Base-by-base conservation (phyloP, 805 yeast species). In the Cyberlindnera xishuangbannaensis region DNA sequence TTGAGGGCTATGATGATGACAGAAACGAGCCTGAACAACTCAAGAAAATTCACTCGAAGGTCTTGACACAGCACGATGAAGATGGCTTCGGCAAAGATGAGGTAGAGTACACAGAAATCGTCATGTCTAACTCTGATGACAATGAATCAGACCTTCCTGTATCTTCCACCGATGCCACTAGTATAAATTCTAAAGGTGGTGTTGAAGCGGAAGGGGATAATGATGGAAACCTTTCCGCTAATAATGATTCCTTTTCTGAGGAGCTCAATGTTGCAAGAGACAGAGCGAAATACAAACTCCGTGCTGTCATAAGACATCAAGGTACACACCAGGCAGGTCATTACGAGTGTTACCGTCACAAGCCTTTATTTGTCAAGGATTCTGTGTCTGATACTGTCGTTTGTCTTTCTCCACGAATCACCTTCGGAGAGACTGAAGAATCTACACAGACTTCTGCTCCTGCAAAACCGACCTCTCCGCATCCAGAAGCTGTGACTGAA, bases 261-360 rank as follows among this genome's bases (percentile, higher is more conserved):
- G 52, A 49, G 18, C 31, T 51, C 19, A 44, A 48, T 25, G 20
- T 40, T 25, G 43, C 52, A 49, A 61, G 41, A 21, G 38, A 33
- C 37, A 58, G 41, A 47, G 58, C 59, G 39, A 67, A 61, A 25
- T 87, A 84, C 54, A 63, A 64, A 39, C 64, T 92, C 23, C 72
- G 69, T 41, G 82, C 96, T 0, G 62, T 85, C 41, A 76, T 92
- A 14, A 71, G 87, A 44, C 97, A 92, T 54, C 75, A 78, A 28
- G 98, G 98, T 0, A 77, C 90, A 2, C 97, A 88, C 56, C 70
- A 78, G 15, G 73, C 76, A 27, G 97, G 97, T 1, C 97, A 88
- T 52, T 88, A 87, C 53, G 95, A 88, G 49, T 84, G 95, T 48
- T 85, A 76, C 53, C 78, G 83, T 41, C 76, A 76, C 30, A 88